Percentiles rank a stretch among this genome's conserved stretches.
phyloP scores from a whole-genome alignment of 1,284 basidiomycete genomes.

The Leccinum idahoense region DNA sequence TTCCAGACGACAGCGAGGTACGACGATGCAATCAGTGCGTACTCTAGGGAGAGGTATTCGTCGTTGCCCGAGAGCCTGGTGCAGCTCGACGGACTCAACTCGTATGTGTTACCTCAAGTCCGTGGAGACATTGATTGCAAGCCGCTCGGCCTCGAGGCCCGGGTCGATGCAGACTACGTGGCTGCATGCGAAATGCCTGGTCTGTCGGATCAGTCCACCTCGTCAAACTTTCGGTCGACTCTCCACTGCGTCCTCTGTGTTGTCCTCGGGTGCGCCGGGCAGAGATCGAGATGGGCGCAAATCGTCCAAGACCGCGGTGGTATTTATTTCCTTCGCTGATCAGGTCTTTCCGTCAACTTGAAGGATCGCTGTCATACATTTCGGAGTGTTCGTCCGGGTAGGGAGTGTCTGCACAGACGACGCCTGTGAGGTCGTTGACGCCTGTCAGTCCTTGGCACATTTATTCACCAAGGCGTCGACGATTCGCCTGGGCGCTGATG shows the following conservation, averaged over 20 bases:
- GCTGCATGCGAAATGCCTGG: no score
- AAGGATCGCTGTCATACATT: constrained; percentile 6
- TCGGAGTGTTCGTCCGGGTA: neutral
- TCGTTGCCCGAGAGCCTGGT: constrained; percentile 72
- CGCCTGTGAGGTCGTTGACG: no score
- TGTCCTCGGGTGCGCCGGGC: constrained; percentile 1
- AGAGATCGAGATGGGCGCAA: constrained; percentile 3
- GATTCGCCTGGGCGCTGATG: neutral
- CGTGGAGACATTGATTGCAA: no score
- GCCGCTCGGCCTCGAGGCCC: no score
- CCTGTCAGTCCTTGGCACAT: no score
- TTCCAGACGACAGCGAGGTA: constrained; percentile 96
- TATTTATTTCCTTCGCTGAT: constrained; percentile 22
- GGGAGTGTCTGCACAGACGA: no score
- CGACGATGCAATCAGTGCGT: constrained; percentile 93
- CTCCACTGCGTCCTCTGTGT: constrained; percentile 8
- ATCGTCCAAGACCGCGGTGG: constrained; percentile 13
- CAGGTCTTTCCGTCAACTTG: constrained; percentile 16
- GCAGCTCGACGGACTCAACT: constrained; percentile 95
- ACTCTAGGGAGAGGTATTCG: constrained; percentile 96
- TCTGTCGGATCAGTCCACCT: neutral
- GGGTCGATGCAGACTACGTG: no score
- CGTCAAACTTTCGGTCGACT: constrained; percentile 13
- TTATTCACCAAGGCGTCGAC: no score
- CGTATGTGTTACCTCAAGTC: constrained; percentile 67